A percentile compares a stretch with the other conserved stretches of the same genome.
Evolutionary conservation across 495 filamentous ascomycete species (phyloP).

Genomic region (Parathielavia appendiculata): DNA sequence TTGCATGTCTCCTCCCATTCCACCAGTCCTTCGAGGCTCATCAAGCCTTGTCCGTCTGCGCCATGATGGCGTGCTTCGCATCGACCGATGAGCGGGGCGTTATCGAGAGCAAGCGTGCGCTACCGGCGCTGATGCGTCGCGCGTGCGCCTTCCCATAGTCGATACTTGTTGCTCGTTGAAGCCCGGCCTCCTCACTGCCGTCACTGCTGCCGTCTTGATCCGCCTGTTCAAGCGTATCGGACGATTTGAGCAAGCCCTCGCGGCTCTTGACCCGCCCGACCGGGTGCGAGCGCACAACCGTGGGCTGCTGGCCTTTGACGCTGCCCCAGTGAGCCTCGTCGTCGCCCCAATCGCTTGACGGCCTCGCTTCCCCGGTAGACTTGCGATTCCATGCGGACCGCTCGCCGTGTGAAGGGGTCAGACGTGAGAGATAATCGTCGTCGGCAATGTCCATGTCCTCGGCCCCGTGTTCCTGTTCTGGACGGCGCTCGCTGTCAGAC

Average conservation of each 20-base stretch:
- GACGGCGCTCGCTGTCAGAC: constrained; percentile 18
- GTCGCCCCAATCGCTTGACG: constrained; percentile 45
- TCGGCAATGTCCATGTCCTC: constrained; percentile 60
- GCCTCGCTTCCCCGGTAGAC: constrained; percentile 43
- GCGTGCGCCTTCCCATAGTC: constrained; percentile 58
- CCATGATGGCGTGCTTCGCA: constrained; percentile 23
- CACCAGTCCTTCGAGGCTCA: background rate
- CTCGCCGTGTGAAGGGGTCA: constrained; percentile 53
- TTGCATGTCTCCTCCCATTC: background rate
- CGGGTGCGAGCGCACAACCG: constrained; percentile 31
- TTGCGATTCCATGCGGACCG: constrained; percentile 42
- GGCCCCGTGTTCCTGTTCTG: constrained; percentile 26
- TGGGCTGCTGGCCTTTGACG: constrained; percentile 37
- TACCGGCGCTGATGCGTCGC: constrained; percentile 68
- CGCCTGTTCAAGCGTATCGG: constrained; percentile 33
- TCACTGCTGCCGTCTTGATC: constrained; percentile 44
- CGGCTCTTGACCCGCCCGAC: constrained; percentile 41
- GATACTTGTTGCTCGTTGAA: constrained; percentile 62
- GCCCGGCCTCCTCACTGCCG: constrained; percentile 40
- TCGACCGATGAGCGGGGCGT: constrained; percentile 47
- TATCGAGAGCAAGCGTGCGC: constrained; percentile 63
- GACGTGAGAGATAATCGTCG: constrained; percentile 58
- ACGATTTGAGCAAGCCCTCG: constrained; percentile 59
- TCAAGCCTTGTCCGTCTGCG: background rate
- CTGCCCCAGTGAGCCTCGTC: constrained; percentile 43